Conservation (phyloP, 306 rosid species). For the Heteromeles arbutifolia region DNA sequence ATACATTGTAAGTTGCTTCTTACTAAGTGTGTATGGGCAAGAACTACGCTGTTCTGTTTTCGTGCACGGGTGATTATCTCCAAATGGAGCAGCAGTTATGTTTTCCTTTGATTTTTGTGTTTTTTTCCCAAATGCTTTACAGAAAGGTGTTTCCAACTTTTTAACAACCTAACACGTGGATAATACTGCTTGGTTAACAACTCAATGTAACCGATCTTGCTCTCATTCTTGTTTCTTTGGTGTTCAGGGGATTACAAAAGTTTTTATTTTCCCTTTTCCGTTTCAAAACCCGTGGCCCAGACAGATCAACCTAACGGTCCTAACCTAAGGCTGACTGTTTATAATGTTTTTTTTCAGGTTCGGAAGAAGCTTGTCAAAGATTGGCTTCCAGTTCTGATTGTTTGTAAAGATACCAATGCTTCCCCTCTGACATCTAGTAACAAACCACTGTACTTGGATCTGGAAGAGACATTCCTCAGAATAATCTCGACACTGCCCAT, state of each 20-base stretch:
- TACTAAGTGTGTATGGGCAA: background rate
- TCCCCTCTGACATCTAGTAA: conserved; percentile 61
- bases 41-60: background rate
- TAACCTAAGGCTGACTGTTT: background rate
- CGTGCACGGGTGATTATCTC: background rate
- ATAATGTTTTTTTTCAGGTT: conserved; percentile 43
- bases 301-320: background rate
- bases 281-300: background rate
- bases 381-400: conserved; percentile 88
- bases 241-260: background rate
- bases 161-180: background rate
- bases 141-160: background rate
- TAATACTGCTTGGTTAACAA: background rate
- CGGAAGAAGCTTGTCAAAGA: conserved; percentile 78
- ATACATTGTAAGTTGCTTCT: background rate
- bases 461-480: conserved; percentile 75
- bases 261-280: background rate
- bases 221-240: background rate
- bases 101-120: background rate
- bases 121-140: background rate
- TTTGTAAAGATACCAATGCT: conserved; percentile 66
- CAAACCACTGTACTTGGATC: conserved; percentile 57
- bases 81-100: background rate
- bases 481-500: conserved; percentile 85
- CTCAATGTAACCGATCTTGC: background rate